Conservation (phyloP, 192 early-diverging fungal species). For the Coemansia sp. region DNA sequence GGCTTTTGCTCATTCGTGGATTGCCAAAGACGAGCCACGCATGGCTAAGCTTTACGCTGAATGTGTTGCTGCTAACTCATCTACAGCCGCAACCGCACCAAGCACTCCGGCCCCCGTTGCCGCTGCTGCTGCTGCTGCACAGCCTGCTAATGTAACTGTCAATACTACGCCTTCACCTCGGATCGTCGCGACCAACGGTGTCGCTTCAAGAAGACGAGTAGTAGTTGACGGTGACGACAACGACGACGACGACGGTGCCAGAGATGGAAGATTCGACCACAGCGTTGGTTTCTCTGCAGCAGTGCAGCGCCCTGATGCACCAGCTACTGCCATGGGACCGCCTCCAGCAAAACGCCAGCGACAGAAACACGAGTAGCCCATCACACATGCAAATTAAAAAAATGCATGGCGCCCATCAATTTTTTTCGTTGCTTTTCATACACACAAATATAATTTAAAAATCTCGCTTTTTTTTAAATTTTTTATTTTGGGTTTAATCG, state of each 20-base stretch:
- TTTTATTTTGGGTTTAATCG: background rate
- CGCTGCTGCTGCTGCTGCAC: too few relatives aligned
- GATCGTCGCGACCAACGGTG: background rate
- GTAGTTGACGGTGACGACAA: constrained; percentile 4
- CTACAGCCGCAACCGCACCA: background rate
- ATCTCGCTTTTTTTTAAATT: too few relatives aligned
- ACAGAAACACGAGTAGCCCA: constrained; percentile 5
- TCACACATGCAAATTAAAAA: background rate
- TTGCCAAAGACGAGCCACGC: constrained; percentile 36
- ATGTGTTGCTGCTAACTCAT: constrained; percentile 7
- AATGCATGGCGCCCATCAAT: background rate
- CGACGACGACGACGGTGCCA: constrained; percentile 1
- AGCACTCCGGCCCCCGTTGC: too few relatives aligned
- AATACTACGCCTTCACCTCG: constrained; percentile 3
- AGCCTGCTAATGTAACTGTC: background rate
- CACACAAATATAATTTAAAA: background rate
- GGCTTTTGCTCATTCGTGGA: constrained; percentile 62
- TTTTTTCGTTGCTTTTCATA: background rate
- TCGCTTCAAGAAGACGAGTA: background rate
- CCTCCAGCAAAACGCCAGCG: constrained; percentile 38
- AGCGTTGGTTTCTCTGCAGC: background rate
- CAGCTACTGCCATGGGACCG: constrained; percentile 28
- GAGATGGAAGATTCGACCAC: background rate
- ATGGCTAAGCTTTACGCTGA: constrained; percentile 53
- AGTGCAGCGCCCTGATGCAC: background rate